phyloP scores from a whole-genome alignment of 108 stramenopile genomes.

The Discostella stelligeroides region DNA sequence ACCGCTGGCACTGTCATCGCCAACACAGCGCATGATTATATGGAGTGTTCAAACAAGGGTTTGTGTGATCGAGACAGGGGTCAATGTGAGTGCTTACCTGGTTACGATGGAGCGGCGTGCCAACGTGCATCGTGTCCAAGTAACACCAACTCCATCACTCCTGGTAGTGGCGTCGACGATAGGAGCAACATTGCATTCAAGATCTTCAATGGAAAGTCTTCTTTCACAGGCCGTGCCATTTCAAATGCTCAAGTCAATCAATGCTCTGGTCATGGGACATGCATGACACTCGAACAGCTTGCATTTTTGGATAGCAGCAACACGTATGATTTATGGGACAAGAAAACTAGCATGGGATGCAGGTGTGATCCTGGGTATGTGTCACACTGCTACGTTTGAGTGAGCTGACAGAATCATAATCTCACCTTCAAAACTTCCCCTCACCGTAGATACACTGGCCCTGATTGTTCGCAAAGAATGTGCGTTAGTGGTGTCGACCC shows the following conservation, averaged over 20 bases:
- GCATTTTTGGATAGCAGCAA: conserved; percentile 68
- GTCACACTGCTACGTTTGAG: background rate
- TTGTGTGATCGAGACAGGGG: conserved; percentile 75
- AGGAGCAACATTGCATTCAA: conserved; percentile 39
- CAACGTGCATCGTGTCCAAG: conserved; percentile 78
- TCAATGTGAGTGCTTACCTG: conserved; percentile 79
- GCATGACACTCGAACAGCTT: conserved; percentile 63
- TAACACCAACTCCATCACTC: conserved; percentile 44
- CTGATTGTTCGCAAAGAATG: conserved; percentile 56
- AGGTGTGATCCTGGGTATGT: conserved; percentile 70
- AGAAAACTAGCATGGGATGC: conserved; percentile 68
- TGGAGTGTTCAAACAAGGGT: conserved; percentile 86
- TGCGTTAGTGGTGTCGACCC: conserved; percentile 78
- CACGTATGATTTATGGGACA: conserved; percentile 74
- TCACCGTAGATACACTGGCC: conserved; percentile 46
- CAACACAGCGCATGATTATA: conserved; percentile 69
- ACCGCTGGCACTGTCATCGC: conserved; percentile 39
- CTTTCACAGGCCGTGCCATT: conserved; percentile 42
- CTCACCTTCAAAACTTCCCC: conserved; percentile 4
- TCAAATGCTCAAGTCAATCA: conserved; percentile 24
- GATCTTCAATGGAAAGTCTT: conserved; percentile 42
- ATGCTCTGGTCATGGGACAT: conserved; percentile 77
- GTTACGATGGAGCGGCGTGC: conserved; percentile 85
- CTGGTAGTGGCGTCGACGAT: conserved; percentile 27
- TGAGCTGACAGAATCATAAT: background rate